Evolutionary conservation across 2,329 filamentous ascomycete genomes (phyloP).

Genomic region (Fusarium bulbicola): DNA sequence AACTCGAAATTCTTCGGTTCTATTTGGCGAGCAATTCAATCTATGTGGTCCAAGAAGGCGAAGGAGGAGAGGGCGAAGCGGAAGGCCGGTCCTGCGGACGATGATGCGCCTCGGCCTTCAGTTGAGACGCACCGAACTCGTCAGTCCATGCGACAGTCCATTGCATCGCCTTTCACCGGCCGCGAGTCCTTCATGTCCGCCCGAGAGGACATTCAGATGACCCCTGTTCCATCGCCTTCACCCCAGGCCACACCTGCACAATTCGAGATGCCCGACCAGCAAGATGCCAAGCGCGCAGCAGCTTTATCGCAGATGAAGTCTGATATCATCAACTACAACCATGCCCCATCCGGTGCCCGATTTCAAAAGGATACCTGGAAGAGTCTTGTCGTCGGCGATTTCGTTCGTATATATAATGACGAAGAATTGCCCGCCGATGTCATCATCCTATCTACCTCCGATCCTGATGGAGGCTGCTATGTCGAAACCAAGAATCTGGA

Average conservation of each 20-base stretch:
- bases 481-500: conserved; percentile 98
- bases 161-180: conserved; percentile 62
- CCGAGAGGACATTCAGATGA: conserved; percentile 89
- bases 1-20: conserved; percentile 69
- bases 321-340: conserved; percentile 76
- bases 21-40: conserved; percentile 59
- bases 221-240: conserved; percentile 85
- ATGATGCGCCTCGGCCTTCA: conserved; percentile 71
- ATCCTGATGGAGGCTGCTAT: conserved; percentile 93
- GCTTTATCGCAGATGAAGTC: conserved; percentile 58
- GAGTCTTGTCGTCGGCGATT: conserved; percentile 92
- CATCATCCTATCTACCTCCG: conserved; percentile 90
- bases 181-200: conserved; percentile 64
- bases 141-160: conserved; percentile 49
- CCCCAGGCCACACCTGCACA: conserved; percentile 53
- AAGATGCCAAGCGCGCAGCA: conserved; percentile 47
- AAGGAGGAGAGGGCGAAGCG: conserved; percentile 58
- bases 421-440: conserved; percentile 95
- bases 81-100: conserved; percentile 47
- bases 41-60: conserved; percentile 62
- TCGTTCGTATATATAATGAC: conserved; percentile 94
- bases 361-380: conserved; percentile 98
- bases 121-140: conserved; percentile 49
- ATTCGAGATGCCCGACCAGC: conserved; percentile 52
- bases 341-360: conserved; percentile 73